A percentile compares a stretch with the other conserved stretches of the same genome.
Conservation (phyloP, 495 filamentous ascomycete species). For the Astrothelium macrocarpum region DNA sequence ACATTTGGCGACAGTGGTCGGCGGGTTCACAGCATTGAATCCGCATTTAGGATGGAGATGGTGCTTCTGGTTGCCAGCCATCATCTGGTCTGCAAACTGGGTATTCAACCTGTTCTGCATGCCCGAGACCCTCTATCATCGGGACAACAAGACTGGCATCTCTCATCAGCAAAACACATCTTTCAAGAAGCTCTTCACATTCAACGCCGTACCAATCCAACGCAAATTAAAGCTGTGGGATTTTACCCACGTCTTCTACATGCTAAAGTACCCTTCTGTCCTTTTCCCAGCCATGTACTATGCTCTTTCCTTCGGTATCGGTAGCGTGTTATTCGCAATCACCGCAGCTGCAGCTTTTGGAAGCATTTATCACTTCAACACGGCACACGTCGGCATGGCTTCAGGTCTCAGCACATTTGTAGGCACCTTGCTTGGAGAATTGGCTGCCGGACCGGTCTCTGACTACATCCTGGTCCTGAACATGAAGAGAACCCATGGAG, state of each 20-base stretch:
- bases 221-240: slow-evolving; percentile 20
- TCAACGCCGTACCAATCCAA: slow-evolving; percentile 6
- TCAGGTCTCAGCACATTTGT: slow-evolving; percentile 16
- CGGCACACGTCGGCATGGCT: slow-evolving; percentile 18
- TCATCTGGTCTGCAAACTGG: slow-evolving; percentile 28
- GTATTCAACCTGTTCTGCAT: slow-evolving; percentile 31
- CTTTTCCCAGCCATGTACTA: slow-evolving; percentile 25
- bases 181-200: slow-evolving; percentile 14
- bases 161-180: slow-evolving; percentile 1
- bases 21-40: slow-evolving; percentile 12
- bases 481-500: slow-evolving; percentile 17
- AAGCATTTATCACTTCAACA: slow-evolving; percentile 24
- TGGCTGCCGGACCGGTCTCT: slow-evolving; percentile 13
- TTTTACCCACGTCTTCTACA: slow-evolving; percentile 19
- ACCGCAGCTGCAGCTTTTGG: slow-evolving; percentile 24
- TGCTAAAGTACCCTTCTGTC: slow-evolving; percentile 26
- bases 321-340: slow-evolving; percentile 25
- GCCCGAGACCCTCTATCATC: slow-evolving; percentile 35
- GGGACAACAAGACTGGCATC: slow-evolving; percentile 8
- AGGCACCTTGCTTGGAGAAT: slow-evolving; percentile 22
- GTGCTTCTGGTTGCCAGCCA: slow-evolving; percentile 26
- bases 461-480: slow-evolving; percentile 13
- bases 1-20: slow-evolving; percentile 11
- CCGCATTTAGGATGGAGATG: slow-evolving; percentile 15
- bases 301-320: slow-evolving; percentile 22